Conservation (phyloP, 2,329 filamentous ascomycete species). For the Aspergillus neoniger region DNA sequence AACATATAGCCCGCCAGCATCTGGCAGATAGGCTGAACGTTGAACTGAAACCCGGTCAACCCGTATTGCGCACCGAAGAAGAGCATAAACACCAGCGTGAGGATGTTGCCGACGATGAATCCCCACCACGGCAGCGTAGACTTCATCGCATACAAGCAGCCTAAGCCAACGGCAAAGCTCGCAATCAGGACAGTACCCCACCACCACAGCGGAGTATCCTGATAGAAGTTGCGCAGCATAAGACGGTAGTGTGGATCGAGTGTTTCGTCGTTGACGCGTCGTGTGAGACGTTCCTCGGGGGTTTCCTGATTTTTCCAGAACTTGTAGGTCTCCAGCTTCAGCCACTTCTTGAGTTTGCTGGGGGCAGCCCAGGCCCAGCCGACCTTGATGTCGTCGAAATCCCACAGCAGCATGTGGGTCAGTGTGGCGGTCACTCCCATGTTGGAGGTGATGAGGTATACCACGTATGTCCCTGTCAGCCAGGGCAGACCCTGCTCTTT, state of each 20-base stretch:
- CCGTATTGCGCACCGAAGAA: conserved; percentile 8
- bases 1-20: conserved; percentile 10
- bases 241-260: conserved; percentile 7
- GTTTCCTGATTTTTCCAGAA: conserved; percentile 7
- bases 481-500: conserved; percentile 7
- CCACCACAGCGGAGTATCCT: conserved; percentile 5
- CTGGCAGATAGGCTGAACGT: conserved; percentile 7
- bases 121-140: conserved; percentile 8
- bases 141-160: conserved; percentile 8
- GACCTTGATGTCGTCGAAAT: conserved; percentile 3
- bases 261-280: not conserved
- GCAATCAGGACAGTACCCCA: conserved; percentile 1
- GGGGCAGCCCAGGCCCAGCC: conserved; percentile 5
- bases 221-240: conserved; percentile 2
- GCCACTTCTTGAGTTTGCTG: conserved; percentile 4
- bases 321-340: conserved; percentile 6
- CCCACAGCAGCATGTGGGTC: conserved; percentile 6
- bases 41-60: conserved; percentile 3
- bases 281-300: not conserved
- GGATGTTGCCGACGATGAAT: conserved; percentile 5
- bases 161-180: conserved; percentile 3
- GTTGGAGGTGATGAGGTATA: conserved; percentile 8
- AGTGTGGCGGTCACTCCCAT: conserved; percentile 6
- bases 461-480: conserved; percentile 7
- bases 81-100: conserved; percentile 6